These are phyloP conservation scores for Didymellaceae sp. DNA, from an alignment of 2,329 filamentous ascomycete genomes.

Conservation along the genomic window DNA sequence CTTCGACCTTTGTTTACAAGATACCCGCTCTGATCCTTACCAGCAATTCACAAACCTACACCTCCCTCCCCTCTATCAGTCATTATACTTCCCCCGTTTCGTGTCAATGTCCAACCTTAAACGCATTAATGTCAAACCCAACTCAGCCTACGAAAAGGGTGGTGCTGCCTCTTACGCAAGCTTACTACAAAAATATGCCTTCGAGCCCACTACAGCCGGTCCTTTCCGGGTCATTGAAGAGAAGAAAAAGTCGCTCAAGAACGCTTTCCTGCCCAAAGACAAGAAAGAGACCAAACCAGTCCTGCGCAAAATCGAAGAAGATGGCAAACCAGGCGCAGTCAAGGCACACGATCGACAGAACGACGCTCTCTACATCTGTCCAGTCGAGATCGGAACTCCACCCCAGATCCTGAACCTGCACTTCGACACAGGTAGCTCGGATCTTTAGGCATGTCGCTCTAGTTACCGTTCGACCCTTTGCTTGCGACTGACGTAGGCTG, in stretches of 20 bases:
- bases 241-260: constrained; percentile 37
- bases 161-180: constrained; percentile 70
- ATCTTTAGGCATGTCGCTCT: constrained; percentile 63
- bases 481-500: constrained; percentile 1
- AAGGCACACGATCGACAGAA: constrained; percentile 38
- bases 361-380: constrained; percentile 51
- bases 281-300: constrained; percentile 51
- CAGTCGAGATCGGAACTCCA: constrained; percentile 68
- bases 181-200: constrained; percentile 65
- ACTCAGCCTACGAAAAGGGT: constrained; percentile 31
- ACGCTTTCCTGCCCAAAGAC: constrained; percentile 53
- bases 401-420: constrained; percentile 63
- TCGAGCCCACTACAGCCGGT: constrained; percentile 67
- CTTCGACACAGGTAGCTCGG: constrained; percentile 72
- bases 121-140: constrained; percentile 33
- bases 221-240: constrained; percentile 63
- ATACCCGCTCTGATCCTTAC: constrained; percentile 10
- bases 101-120: constrained; percentile 25
- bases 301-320: constrained; percentile 52
- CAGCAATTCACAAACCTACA: constrained; percentile 10
- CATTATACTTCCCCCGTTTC: background rate
- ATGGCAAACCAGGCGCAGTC: constrained; percentile 57
- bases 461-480: background rate
- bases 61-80: background rate
- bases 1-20: constrained; percentile 9